Evolutionary conservation across 1,284 basidiomycete genomes (phyloP).

Genomic region (Heliocybe sulcata): DNA sequence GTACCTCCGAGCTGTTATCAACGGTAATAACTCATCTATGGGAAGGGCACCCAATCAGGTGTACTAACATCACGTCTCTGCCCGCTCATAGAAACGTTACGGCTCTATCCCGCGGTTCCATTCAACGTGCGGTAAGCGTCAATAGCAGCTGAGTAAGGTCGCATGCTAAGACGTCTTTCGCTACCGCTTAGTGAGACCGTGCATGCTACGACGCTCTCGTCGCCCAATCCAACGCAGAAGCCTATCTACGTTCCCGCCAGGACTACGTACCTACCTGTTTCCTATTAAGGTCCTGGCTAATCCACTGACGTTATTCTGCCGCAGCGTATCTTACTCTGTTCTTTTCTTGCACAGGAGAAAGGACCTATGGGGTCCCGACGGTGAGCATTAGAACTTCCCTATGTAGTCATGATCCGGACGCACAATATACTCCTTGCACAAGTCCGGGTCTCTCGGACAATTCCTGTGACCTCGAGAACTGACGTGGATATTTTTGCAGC

Average conservation of each 20-base stretch:
- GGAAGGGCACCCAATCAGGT: not conserved
- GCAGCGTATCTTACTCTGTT: conserved; percentile 15
- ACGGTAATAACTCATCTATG: conserved; percentile 11
- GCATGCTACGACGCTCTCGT: conserved; percentile 35
- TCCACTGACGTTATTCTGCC: not conserved
- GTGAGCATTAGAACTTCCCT: not conserved
- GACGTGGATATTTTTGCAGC: conserved; percentile 15
- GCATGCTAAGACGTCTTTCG: not conserved
- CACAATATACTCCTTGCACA: too few species aligned
- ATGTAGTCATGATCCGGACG: not conserved
- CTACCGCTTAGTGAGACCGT: conserved; percentile 20
- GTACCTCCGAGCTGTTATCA: conserved; percentile 27
- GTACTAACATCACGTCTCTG: not conserved
- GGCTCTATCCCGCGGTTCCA: conserved; percentile 55
- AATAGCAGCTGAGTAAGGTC: not conserved
- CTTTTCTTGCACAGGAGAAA: conserved; percentile 15
- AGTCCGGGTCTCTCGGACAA: not conserved
- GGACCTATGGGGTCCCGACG: conserved; percentile 25
- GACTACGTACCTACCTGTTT: conserved; percentile 28
- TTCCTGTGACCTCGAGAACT: not conserved
- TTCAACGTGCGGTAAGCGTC: conserved; percentile 35
- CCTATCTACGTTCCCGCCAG: conserved; percentile 47
- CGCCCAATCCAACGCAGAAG: conserved; percentile 33
- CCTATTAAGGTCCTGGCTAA: not conserved
- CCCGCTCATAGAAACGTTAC: conserved; percentile 38